phyloP scores from a whole-genome alignment of 1,284 basidiomycete species.

The Pseudomicrostroma phylloplanum region DNA sequence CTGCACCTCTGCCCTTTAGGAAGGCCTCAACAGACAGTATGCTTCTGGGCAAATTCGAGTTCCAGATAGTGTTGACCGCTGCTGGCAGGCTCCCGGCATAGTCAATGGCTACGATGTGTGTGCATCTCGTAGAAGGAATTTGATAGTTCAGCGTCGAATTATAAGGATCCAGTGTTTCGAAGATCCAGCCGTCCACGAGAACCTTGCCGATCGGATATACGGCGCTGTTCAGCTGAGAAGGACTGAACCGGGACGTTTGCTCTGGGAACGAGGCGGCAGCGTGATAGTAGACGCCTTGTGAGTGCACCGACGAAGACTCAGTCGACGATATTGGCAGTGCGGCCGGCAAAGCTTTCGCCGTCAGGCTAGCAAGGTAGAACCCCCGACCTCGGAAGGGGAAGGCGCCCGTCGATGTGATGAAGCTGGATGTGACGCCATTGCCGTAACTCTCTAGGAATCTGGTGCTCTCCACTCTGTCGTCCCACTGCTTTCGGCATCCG shows the following conservation, averaged over 20 bases:
- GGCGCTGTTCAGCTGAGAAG: slow-evolving; percentile 64
- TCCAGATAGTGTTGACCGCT: slow-evolving; percentile 80
- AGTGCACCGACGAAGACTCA: slow-evolving; percentile 57
- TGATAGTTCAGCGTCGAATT: slow-evolving; percentile 79
- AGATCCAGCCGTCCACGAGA: slow-evolving; percentile 87
- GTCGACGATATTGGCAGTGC: not conserved
- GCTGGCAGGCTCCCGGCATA: slow-evolving; percentile 79
- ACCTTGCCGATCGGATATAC: slow-evolving; percentile 70
- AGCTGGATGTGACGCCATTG: slow-evolving; percentile 60
- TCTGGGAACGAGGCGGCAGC: slow-evolving; percentile 57
- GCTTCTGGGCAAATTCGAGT: slow-evolving; percentile 55
- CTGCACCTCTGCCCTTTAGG: slow-evolving; percentile 39
- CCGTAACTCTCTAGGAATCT: slow-evolving; percentile 73
- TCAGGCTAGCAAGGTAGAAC: slow-evolving; percentile 71
- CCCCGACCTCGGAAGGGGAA: slow-evolving; percentile 89
- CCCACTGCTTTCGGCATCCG: slow-evolving; percentile 69
- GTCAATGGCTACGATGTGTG: slow-evolving; percentile 78
- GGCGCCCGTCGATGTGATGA: slow-evolving; percentile 56
- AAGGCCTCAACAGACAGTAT: slow-evolving; percentile 48
- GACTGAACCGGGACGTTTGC: slow-evolving; percentile 70
- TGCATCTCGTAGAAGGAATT: slow-evolving; percentile 88
- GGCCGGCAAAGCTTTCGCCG: slow-evolving; percentile 57
- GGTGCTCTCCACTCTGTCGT: slow-evolving; percentile 70
- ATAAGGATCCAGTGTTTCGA: slow-evolving; percentile 95
- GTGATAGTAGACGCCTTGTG: slow-evolving; percentile 52